A percentile compares a stretch with the other conserved stretches of the same genome.
Evolutionary conservation across 306 rosid species (phyloP).

Genomic region (Trichosanthes truncata): DNA sequence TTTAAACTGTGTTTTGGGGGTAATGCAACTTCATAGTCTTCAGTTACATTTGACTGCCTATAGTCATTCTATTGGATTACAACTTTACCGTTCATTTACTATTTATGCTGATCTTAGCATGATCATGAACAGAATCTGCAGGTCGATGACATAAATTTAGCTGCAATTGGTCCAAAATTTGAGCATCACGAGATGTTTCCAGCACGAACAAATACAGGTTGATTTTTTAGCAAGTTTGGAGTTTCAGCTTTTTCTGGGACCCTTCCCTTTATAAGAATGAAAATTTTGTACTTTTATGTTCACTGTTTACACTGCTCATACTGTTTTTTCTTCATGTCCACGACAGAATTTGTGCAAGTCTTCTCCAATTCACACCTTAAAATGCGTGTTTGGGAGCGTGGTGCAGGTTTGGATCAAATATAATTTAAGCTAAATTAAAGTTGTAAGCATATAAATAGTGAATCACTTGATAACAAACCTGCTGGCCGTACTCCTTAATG

Average conservation of each 20-base stretch:
- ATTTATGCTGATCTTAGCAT: constrained; percentile 1
- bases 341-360: constrained; percentile 88
- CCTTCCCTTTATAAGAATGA: not conserved
- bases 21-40: not conserved
- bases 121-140: constrained; percentile 51
- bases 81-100: not conserved
- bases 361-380: constrained; percentile 65
- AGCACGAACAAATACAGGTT: constrained; percentile 91
- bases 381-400: constrained; percentile 99
- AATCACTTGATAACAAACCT: not conserved
- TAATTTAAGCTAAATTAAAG: not conserved
- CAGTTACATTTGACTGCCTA: not conserved
- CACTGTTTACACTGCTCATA: not conserved
- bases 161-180: constrained; percentile 86
- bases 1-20: not conserved
- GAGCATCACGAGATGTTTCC: constrained; percentile 87
- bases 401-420: constrained; percentile 60
- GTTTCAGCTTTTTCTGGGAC: not conserved
- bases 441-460: not conserved
- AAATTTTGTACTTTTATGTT: not conserved
- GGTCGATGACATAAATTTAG: constrained; percentile 74
- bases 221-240: not conserved
- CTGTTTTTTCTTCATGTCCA: not conserved
- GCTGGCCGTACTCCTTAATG: not conserved
- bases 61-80: not conserved